Percentiles rank a stretch among this genome's conserved stretches.
These are phyloP conservation scores for Penicillium brasilianum DNA, from an alignment of 2,329 filamentous ascomycete species.

Conservation along the genomic window DNA sequence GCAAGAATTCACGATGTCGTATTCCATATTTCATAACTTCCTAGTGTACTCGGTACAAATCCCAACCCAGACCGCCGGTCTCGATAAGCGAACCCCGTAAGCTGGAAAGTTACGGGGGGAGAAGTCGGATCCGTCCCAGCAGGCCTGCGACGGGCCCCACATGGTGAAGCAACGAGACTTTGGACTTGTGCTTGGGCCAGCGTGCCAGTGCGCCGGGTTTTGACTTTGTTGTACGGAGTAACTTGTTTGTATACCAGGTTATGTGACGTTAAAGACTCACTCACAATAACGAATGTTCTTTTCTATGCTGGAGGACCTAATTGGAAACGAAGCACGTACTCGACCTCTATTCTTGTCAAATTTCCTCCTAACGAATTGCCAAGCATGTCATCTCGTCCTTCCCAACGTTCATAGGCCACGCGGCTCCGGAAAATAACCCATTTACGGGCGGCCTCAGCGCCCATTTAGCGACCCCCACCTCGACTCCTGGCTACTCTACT, in stretches of 20 bases:
- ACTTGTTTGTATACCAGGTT: too few species aligned
- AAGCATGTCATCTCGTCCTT: too few species aligned
- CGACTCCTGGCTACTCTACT: neutral
- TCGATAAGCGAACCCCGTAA: constrained; percentile 27
- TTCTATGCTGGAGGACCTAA: too few species aligned
- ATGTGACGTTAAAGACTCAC: too few species aligned
- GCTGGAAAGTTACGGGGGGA: constrained; percentile 31
- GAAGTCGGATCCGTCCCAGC: constrained; percentile 17
- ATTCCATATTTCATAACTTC: too few species aligned
- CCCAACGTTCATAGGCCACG: neutral
- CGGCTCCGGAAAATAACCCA: constrained; percentile 2
- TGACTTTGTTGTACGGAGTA: neutral
- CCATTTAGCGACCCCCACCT: neutral
- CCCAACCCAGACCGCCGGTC: constrained; percentile 21
- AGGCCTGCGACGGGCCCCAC: constrained; percentile 18
- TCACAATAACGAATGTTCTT: neutral
- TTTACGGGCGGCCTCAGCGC: neutral
- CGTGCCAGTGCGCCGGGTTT: neutral
- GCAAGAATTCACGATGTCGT: too few species aligned
- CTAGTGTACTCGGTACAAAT: neutral
- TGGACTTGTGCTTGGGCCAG: too few species aligned
- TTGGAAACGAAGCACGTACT: too few species aligned
- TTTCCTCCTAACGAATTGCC: too few species aligned
- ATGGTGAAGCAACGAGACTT: neutral
- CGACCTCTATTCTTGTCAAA: too few species aligned